Percentiles rank a stretch among this genome's conserved stretches.
These are phyloP conservation scores for Ophiostoma sp. DNA, from an alignment of 2,329 filamentous ascomycete species.

Conservation along the genomic window DNA sequence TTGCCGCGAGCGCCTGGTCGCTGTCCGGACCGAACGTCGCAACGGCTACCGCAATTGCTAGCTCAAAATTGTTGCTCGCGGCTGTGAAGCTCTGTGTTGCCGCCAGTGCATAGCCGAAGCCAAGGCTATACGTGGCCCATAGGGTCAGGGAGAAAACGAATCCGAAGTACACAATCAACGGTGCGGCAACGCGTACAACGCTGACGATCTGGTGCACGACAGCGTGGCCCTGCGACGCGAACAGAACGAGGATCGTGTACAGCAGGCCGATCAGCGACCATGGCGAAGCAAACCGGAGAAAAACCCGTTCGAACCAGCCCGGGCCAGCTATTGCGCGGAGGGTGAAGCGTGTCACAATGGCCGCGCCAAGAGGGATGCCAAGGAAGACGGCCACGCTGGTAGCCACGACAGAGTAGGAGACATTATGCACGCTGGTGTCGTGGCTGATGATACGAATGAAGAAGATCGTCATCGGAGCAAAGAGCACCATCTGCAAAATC, in stretches of 20 bases:
- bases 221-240: slow-evolving; percentile 74
- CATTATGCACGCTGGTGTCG: slow-evolving; percentile 36
- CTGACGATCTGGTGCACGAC: slow-evolving; percentile 82
- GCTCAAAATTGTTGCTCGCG: slow-evolving; percentile 89
- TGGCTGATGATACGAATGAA: slow-evolving; percentile 70
- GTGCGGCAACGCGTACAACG: slow-evolving; percentile 77
- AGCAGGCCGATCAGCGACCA: slow-evolving; percentile 80
- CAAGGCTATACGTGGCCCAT: slow-evolving; percentile 59
- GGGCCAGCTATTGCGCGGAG: slow-evolving; percentile 57
- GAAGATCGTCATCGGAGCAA: slow-evolving; percentile 66
- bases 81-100: slow-evolving; percentile 85
- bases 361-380: slow-evolving; percentile 78
- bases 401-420: slow-evolving; percentile 68
- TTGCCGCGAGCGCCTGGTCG: slow-evolving; percentile 77
- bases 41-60: slow-evolving; percentile 85
- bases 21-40: slow-evolving; percentile 76
- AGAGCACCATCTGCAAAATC: slow-evolving; percentile 72
- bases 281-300: slow-evolving; percentile 68
- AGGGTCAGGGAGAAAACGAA: slow-evolving; percentile 73
- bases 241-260: slow-evolving; percentile 84
- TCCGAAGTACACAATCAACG: slow-evolving; percentile 77
- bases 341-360: slow-evolving; percentile 68
- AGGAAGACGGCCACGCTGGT: slow-evolving; percentile 82
- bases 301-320: slow-evolving; percentile 65
- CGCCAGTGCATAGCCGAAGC: slow-evolving; percentile 70